Percentiles rank a stretch among this genome's conserved stretches.
phyloP scores from a whole-genome alignment of 2,329 filamentous ascomycete species.

The Xylariales sp. region DNA sequence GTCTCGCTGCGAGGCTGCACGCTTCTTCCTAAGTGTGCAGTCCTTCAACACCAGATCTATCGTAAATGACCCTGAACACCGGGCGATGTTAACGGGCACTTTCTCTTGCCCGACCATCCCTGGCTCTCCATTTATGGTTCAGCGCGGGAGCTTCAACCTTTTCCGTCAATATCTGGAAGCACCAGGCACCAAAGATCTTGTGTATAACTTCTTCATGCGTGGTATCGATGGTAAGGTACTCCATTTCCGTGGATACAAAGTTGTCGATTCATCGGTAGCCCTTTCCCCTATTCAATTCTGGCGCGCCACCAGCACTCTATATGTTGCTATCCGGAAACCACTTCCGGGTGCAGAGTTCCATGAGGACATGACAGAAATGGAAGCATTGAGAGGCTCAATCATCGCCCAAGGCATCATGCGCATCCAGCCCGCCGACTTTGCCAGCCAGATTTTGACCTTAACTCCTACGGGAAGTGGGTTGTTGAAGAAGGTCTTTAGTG shows the following conservation, averaged over 20 bases:
- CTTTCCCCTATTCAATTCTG: constrained; percentile 53
- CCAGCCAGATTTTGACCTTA: constrained; percentile 51
- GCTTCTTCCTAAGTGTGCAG: constrained; percentile 56
- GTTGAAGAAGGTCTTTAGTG: constrained; percentile 37
- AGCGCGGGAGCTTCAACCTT: constrained; percentile 52
- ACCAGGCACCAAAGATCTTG: constrained; percentile 54
- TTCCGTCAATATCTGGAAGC: constrained; percentile 49
- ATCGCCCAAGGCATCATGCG: constrained; percentile 58
- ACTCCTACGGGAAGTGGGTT: constrained; percentile 43
- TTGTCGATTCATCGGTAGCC: constrained; percentile 56
- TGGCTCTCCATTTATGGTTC: constrained; percentile 58
- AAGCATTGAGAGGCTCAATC: constrained; percentile 35
- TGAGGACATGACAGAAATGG: constrained; percentile 26
- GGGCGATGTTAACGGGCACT: constrained; percentile 52
- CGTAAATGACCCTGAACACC: constrained; percentile 42
- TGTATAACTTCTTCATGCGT: constrained; percentile 58
- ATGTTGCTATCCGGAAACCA: constrained; percentile 51
- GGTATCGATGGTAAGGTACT: constrained; percentile 47
- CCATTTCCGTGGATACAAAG: constrained; percentile 59
- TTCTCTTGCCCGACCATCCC: constrained; percentile 51
- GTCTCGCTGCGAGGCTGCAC: constrained; percentile 49
- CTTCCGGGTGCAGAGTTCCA: constrained; percentile 18
- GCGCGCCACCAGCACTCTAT: constrained; percentile 58
- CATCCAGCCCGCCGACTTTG: constrained; percentile 49
- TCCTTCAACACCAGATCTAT: constrained; percentile 47